Evolutionary conservation across 2,329 filamentous ascomycete species (phyloP), one percentile per base, ranked within the genome.

Genomic region (Aspergillus terreus): DNA sequence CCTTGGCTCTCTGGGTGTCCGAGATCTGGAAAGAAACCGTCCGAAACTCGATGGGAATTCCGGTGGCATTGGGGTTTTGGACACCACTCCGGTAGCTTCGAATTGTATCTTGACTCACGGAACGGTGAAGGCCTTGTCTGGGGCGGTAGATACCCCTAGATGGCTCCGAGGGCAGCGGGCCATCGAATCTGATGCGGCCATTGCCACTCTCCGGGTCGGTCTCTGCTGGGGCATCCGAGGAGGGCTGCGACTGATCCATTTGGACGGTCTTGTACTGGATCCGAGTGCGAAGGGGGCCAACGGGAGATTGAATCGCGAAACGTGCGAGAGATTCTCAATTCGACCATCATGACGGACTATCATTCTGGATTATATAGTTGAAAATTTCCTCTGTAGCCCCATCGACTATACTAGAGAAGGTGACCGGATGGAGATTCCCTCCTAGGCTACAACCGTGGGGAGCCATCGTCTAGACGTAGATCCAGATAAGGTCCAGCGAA

Each of bases 1-100:
- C 65, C 12, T 63, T 58, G 23, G 57, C 59, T 32, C 62, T 63
- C 47, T 71, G 68, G 7, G 71, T 71, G 46, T 72, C 69, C 7
- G 68, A 68, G 23, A 73, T 64, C 17, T 72, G 64, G 44, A 72
- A 65, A 4, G 71, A 72, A 21, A 73, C 60, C 5, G 70, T 72
- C 30, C 70, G 67, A 30, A 70, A 70, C 49, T 70, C 67, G 47
- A 71, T 70, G 1, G 66, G 67, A 15, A 71, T 58, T 2, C 64
- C 65, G 15, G 61, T 54, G 36, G 54, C 58, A 36, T 23, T 43
- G 30, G 53, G 53, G 49, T 41, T 56, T 12, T 53, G 51, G 10
- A 50, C 17, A 27, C 46, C 43, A n/a, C 43, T 55, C 41, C 49
- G 44, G 12, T 12, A n/a, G 35, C 35, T 38, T 17, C 14, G 14